Percentiles rank a stretch among this genome's conserved stretches.
Evolutionary conservation across 345 rosid species (phyloP).

Genomic region (Ricinus communis): DNA sequence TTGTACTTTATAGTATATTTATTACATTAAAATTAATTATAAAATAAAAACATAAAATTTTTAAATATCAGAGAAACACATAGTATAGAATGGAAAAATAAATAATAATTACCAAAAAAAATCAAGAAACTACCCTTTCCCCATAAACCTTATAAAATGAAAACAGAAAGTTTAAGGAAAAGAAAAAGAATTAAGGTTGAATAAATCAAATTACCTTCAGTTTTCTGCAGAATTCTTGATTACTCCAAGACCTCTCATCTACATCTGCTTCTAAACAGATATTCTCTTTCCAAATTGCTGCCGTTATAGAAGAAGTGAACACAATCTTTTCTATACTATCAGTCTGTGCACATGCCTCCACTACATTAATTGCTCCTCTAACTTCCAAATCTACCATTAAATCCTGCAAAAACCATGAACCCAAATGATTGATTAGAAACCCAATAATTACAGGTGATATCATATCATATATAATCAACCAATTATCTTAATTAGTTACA

Average conservation of each 20-base stretch:
- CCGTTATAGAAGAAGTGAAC: constrained; percentile 70
- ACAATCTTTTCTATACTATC: constrained; percentile 57
- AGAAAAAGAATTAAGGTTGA: background rate
- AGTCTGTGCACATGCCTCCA: constrained; percentile 88
- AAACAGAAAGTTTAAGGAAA: background rate
- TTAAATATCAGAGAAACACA: too few species aligned
- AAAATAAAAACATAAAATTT: too few species aligned
- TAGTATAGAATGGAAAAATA: too few species aligned
- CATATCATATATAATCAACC: too few species aligned
- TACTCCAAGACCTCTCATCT: constrained; percentile 85
- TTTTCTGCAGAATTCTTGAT: constrained; percentile 64
- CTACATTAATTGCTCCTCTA: constrained; percentile 78
- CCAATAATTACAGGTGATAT: too few species aligned
- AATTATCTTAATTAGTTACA: constrained; percentile 30
- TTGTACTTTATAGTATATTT: too few species aligned
- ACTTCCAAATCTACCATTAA: constrained; percentile 63
- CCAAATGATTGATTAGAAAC: too few species aligned
- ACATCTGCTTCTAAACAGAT: constrained; percentile 55
- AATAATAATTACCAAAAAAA: too few species aligned
- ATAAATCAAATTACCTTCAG: constrained; percentile 49
- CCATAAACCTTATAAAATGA: too few species aligned
- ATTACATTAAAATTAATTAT: too few species aligned
- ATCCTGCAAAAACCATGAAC: constrained; percentile 36
- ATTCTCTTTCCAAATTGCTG: constrained; percentile 80
- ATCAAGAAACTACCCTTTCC: too few species aligned